Base-by-base conservation (phyloP, 2,329 filamentous ascomycete genomes). In the Aspergillus amoenus region DNA sequence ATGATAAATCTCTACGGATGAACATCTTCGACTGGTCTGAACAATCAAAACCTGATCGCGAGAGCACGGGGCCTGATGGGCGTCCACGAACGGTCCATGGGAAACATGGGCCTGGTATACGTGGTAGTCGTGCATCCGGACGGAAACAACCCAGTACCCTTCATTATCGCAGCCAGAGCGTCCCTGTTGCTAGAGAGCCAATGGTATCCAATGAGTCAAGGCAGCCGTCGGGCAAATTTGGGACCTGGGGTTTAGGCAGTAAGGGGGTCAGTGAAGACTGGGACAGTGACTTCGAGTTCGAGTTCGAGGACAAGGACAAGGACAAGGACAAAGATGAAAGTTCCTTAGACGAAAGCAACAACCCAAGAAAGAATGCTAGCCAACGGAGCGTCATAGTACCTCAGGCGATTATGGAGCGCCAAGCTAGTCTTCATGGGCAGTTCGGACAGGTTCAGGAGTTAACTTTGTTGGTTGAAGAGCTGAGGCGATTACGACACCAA, bases 241-340 rank as follows among this genome's bases (percentile, higher is more conserved):
- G 84, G 41, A 86, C 85, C 3, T 88, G 85, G 85, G 83, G 84
- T n/a, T 76, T 87, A 30, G 85, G 85, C 17, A 85, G 80, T 69
- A 88, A 88, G 66, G 84, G 82, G 46, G 84, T 85, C 21, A 87
- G 82, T 22, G 85, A 88, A 68, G 85, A 88, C 67, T 88, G 85
- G 85, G 85, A 88, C 65, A 84, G 85, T 52, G 85, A 88, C 66
- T 88, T 88, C 65, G 85, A 87, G 56, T 87, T 88, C 69, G 82
- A 82, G 21, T 83, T 85, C 47, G 69, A 37, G 34, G 34, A 42
- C n/a, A 47, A 37, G 17, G 44, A 47, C n/a, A 47, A 75, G 12
- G 21, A 21, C 21, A 21, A 21, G 21, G 74, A 78, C 24, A 24
- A 24, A 24, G 24, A 24, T 24, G 79, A 82, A 22, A 67, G 59